phyloP scores from a whole-genome alignment of 495 filamentous ascomycete genomes.

The Thermothielavioides terrestris region DNA sequence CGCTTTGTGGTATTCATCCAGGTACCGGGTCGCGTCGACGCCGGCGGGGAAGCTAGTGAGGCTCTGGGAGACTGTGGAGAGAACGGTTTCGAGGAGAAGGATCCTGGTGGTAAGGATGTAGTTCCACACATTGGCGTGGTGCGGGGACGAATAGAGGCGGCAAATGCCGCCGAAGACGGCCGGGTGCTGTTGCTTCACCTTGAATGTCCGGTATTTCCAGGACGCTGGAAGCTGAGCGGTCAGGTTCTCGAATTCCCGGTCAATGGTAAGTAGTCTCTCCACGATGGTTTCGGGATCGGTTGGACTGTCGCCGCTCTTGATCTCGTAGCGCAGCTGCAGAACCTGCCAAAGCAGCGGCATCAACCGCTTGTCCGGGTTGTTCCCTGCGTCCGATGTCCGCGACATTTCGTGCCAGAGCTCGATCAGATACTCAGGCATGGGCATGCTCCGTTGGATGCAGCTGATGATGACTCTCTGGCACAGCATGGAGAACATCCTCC shows the following conservation, averaged over 20 bases:
- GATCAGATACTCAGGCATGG: constrained; percentile 31
- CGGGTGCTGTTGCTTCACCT: constrained; percentile 28
- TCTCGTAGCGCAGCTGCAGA: constrained; percentile 39
- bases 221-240: constrained; percentile 32
- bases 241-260: constrained; percentile 42
- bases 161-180: constrained; percentile 42
- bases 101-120: constrained; percentile 49
- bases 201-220: constrained; percentile 27
- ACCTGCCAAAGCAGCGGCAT: constrained; percentile 34
- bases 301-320: constrained; percentile 26
- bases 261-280: constrained; percentile 38
- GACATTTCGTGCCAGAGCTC: constrained; percentile 30
- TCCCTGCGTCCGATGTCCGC: constrained; percentile 12
- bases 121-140: constrained; percentile 48
- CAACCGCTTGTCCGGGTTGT: constrained; percentile 23
- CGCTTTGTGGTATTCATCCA: constrained; percentile 22
- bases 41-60: constrained; percentile 6
- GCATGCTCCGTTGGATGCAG: constrained; percentile 30
- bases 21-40: constrained; percentile 10
- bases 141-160: constrained; percentile 47
- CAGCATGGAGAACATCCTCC: constrained; percentile 50
- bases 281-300: constrained; percentile 39
- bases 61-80: constrained; percentile 23
- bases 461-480: constrained; percentile 37
- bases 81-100: constrained; percentile 48